phyloP scores from a whole-genome alignment of 495 filamentous ascomycete species.

The Trichoderma erinaceum region DNA sequence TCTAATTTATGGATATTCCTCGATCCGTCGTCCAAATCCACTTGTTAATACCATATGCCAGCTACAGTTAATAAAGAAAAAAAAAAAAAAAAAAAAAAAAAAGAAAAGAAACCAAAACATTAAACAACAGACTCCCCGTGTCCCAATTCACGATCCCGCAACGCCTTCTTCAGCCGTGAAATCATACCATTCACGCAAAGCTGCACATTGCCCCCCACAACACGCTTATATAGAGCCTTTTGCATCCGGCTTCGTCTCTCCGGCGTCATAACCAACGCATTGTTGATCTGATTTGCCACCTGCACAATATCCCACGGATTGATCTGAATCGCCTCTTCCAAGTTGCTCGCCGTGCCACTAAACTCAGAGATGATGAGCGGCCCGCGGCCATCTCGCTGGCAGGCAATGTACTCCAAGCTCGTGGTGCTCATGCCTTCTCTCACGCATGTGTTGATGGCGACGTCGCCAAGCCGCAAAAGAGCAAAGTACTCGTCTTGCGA shows the following conservation, averaged over 20 bases:
- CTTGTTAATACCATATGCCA: neutral
- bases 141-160: neutral
- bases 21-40: no score
- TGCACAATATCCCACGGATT: slow-evolving; percentile 89
- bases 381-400: slow-evolving; percentile 74
- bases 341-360: slow-evolving; percentile 82
- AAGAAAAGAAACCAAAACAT: neutral
- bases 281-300: slow-evolving; percentile 71
- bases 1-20: no score
- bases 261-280: slow-evolving; percentile 65
- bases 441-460: slow-evolving; percentile 85
- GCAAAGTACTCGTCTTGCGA: slow-evolving; percentile 84
- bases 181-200: slow-evolving; percentile 20
- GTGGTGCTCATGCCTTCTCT: slow-evolving; percentile 97
- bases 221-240: slow-evolving; percentile 65
- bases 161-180: neutral
- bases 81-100: no score
- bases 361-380: slow-evolving; percentile 93
- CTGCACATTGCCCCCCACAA: slow-evolving; percentile 73
- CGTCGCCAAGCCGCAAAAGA: slow-evolving; percentile 74
- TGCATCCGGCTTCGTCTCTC: slow-evolving; percentile 54
- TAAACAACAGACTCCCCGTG: neutral
- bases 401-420: slow-evolving; percentile 84
- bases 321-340: slow-evolving; percentile 81
- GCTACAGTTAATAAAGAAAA: neutral